Base-by-base conservation (phyloP, 345 rosid species). In the Rhodomyrtus tomentosa region DNA sequence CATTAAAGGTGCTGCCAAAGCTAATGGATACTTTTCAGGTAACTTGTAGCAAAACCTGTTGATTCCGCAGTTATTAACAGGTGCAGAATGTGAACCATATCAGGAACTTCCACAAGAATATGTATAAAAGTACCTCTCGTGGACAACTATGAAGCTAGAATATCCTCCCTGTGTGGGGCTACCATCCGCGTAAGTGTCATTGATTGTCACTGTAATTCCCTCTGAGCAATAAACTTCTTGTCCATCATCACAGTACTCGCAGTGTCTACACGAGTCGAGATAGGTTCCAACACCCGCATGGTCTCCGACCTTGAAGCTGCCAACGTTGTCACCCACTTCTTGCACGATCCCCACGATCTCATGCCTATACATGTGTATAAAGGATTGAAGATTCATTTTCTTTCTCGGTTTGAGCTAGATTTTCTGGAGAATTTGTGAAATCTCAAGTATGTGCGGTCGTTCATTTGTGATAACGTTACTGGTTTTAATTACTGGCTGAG, bases 21-120 rank as follows among this genome's bases (percentile, higher is more conserved):
- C 89, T 82, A 82, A 54, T n/a, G 93, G 92, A 79, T 88, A 89
- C 45, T 82, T 88, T 9, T 88, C 90, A 4, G 92, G 92, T 68
- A 91, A 88, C 85, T 76, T 85, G 82, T 82, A 90, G 89, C 90
- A 90, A 88, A 81, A 90, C 84, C 90, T 91, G 45, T 29, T 29
- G 40, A 29, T 29, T 15, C 21, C 10, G 40, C 40, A 15, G 38
- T 29, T 29, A 59, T 59, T 29, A 59, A 59, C 72, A 49, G 50
- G 50, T 49, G 50, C 50, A 49, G 14, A 49, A 49, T 29, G 21
- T 32, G 36, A 58, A 58, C 36, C 38, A 58, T 27, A 58, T 58
- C 29, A 58, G 29, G 14, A 58, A 27, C 38, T 58, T 58, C 18
- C 72, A 3, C 73, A 10, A 59, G 73, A 59, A 20, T 59, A 59